phyloP scores from a whole-genome alignment of 192 early-diverging fungal species.

The Linderina pennispora region DNA sequence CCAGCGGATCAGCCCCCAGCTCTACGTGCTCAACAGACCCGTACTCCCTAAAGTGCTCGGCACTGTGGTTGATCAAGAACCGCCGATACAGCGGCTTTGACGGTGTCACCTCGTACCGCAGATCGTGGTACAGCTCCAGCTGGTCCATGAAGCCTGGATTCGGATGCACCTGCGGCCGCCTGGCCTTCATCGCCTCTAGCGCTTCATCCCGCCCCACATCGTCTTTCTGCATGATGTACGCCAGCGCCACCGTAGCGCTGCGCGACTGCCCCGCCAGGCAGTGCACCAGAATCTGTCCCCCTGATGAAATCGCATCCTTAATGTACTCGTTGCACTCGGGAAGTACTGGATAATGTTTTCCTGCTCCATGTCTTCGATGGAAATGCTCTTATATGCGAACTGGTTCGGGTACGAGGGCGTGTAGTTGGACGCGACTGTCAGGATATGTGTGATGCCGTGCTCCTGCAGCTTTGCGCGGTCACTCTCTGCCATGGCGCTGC shows the following conservation, averaged over 20 bases:
- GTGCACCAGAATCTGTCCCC: conserved; percentile 60
- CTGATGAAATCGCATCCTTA: conserved; percentile 26
- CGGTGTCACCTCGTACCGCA: conserved; percentile 53
- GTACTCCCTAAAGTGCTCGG: conserved; percentile 49
- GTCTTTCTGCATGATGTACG: conserved; percentile 62
- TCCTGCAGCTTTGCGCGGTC: conserved; percentile 25
- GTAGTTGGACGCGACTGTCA: conserved; percentile 32
- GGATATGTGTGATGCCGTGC: conserved; percentile 38
- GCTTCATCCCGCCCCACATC: conserved; percentile 46
- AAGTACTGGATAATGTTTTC: conserved; percentile 70
- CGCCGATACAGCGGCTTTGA: conserved; percentile 55
- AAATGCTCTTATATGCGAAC: conserved; percentile 51
- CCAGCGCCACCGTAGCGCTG: conserved; percentile 56
- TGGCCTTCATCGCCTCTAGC: conserved; percentile 26
- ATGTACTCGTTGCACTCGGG: conserved; percentile 60
- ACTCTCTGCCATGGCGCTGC: conserved; percentile 45
- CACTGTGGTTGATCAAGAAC: conserved; percentile 56
- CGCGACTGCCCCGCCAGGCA: conserved; percentile 68
- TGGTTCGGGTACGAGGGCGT: conserved; percentile 32
- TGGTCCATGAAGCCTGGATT: conserved; percentile 62
- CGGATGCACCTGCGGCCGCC: conserved; percentile 49
- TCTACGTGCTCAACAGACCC: conserved; percentile 55
- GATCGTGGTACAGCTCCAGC: conserved; percentile 53
- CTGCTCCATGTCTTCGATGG: conserved; percentile 55
- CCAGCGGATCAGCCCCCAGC: conserved; percentile 49